Percentiles rank a stretch among this genome's conserved stretches.
Conservation (phyloP, 768 basidiomycete species). For the Fibroporia radiculosa region DNA sequence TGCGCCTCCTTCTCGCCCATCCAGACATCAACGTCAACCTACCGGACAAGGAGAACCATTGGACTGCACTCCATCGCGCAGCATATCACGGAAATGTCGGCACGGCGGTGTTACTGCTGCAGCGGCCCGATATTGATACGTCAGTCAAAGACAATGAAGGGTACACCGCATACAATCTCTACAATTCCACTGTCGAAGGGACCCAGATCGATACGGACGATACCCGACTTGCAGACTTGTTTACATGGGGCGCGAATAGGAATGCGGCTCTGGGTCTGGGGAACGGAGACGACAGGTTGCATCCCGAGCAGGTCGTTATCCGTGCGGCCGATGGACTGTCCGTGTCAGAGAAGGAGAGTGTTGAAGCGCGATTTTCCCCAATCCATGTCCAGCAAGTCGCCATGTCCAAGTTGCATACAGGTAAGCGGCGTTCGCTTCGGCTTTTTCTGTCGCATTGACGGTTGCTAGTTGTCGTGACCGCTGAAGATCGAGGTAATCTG, state of each 20-base stretch:
- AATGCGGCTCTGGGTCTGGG: constrained; percentile 87
- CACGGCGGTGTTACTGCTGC: constrained; percentile 67
- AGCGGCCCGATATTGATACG: constrained; percentile 64
- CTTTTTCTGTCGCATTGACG: background rate
- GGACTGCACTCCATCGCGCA: constrained; percentile 87
- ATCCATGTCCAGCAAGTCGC: constrained; percentile 55
- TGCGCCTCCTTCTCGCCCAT: constrained; percentile 67
- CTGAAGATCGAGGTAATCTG: constrained; percentile 65
- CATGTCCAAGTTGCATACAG: constrained; percentile 91
- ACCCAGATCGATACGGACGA: constrained; percentile 45
- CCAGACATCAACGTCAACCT: constrained; percentile 74
- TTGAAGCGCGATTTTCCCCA: constrained; percentile 50
- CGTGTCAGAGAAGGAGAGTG: constrained; percentile 11
- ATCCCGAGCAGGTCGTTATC: constrained; percentile 47
- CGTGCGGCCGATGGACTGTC: constrained; percentile 6
- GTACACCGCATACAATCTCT: constrained; percentile 87
- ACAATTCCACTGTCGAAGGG: constrained; percentile 79
- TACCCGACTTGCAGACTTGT: constrained; percentile 45
- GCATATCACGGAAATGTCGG: constrained; percentile 74
- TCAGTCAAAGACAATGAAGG: constrained; percentile 79
- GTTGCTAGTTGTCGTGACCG: constrained; percentile 51
- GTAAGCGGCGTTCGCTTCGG: constrained; percentile 24
- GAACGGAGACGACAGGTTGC: constrained; percentile 67
- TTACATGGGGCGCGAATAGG: constrained; percentile 79
- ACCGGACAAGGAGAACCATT: constrained; percentile 76